Percentiles rank a stretch among this genome's conserved stretches.
phyloP scores from a whole-genome alignment of 805 yeast species.

The Torulaspora microellipsoides region DNA sequence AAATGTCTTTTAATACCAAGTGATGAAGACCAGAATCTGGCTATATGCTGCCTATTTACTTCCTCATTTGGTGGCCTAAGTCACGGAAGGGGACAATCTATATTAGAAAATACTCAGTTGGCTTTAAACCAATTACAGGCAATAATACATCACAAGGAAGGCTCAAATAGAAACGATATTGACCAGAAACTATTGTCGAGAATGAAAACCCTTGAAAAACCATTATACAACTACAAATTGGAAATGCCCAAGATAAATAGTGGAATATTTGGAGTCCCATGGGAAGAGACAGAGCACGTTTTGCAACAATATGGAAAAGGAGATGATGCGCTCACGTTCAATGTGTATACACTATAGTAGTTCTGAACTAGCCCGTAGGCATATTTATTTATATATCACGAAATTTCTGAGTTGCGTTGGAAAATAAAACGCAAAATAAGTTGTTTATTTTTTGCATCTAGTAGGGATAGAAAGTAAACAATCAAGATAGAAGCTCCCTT shows the following conservation, averaged over 20 bases:
- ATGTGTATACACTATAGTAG: slow-evolving; percentile 6
- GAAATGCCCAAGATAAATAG: slow-evolving; percentile 77
- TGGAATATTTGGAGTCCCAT: slow-evolving; percentile 76
- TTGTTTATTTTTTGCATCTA: too few relatives aligned
- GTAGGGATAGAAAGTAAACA: too few relatives aligned
- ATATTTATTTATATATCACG: too few relatives aligned
- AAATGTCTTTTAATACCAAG: slow-evolving; percentile 31
- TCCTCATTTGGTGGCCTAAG: slow-evolving; percentile 47
- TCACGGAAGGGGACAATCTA: slow-evolving; percentile 42
- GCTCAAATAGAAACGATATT: slow-evolving; percentile 4
- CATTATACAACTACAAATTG: slow-evolving; percentile 27
- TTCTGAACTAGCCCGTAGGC: not conserved
- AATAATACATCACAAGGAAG: slow-evolving; percentile 3
- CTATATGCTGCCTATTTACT: slow-evolving; percentile 70
- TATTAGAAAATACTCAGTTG: slow-evolving; percentile 45
- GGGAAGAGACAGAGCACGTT: slow-evolving; percentile 61
- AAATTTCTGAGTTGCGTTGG: too few relatives aligned
- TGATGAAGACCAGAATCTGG: slow-evolving; percentile 13
- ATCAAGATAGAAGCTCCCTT: too few relatives aligned
- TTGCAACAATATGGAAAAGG: slow-evolving; percentile 25
- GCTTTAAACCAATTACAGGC: slow-evolving; percentile 37
- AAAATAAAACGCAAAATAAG: too few relatives aligned
- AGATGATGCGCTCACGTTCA: slow-evolving; percentile 2
- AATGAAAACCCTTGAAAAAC: slow-evolving; percentile 4
- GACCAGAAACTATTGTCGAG: not conserved